phyloP scores from a whole-genome alignment of 352 stramenopile species.

The Thalassiosira mediterranea region DNA sequence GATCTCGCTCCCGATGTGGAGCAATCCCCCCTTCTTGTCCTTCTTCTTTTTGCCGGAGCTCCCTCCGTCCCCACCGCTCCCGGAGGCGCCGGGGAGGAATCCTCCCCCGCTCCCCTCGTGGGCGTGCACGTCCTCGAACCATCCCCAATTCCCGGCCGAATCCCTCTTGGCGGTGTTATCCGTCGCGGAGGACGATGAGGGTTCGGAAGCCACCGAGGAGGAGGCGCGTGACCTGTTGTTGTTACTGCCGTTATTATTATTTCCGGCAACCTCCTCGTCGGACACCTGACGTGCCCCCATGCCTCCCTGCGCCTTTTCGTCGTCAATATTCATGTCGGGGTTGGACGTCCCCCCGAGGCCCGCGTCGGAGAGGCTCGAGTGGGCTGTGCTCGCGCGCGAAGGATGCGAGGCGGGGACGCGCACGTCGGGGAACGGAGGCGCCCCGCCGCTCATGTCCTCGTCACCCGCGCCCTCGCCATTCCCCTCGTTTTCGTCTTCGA shows the following conservation, averaged over 20 bases:
- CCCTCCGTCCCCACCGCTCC: constrained; percentile 30
- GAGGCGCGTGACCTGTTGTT: too few species aligned
- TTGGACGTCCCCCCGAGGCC: constrained; percentile 26
- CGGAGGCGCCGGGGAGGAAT: constrained; percentile 37
- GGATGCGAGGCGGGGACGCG: neutral
- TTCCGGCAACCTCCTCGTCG: constrained; percentile 1
- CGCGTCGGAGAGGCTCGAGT: neutral
- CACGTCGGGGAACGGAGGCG: neutral
- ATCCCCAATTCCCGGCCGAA: constrained; percentile 63
- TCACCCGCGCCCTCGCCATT: neutral
- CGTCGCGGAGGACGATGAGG: too few species aligned
- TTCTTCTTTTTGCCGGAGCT: constrained; percentile 14
- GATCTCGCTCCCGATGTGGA: constrained; percentile 41
- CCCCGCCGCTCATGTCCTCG: neutral
- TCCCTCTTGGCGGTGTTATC: neutral
- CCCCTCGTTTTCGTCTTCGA: neutral
- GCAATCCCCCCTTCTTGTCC: constrained; percentile 21
- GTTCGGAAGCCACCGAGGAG: too few species aligned
- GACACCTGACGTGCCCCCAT: constrained; percentile 3
- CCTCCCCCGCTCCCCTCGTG: constrained; percentile 2
- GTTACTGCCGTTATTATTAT: too few species aligned
- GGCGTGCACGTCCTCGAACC: constrained; percentile 77
- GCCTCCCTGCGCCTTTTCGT: too few species aligned
- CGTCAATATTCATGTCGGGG: constrained; percentile 17
- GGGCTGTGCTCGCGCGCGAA: neutral